Percentiles rank a stretch among this genome's conserved stretches.
Conservation (phyloP, 495 filamentous ascomycete genomes). For the Pseudevernia furfuracea region DNA sequence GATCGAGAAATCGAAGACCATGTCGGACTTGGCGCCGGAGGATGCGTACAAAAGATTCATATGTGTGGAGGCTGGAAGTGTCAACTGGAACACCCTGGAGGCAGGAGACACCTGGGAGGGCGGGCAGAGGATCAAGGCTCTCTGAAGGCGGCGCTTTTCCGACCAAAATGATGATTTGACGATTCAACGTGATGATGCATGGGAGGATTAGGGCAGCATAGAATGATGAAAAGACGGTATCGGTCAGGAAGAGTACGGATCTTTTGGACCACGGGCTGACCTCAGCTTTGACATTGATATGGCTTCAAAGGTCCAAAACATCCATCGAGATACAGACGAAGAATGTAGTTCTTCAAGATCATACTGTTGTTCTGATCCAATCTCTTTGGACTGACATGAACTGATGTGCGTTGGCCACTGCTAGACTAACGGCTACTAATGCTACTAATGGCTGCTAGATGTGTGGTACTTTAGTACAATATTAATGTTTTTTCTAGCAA, state of each 20-base stretch:
- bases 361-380: not conserved
- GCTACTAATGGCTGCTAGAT: not conserved
- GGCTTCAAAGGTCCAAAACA: not conserved
- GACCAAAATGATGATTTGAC: slow-evolving; percentile 11
- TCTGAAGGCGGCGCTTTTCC: slow-evolving; percentile 13
- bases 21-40: slow-evolving; percentile 83
- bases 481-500: not conserved
- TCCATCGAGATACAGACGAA: not conserved
- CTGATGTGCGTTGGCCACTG: not conserved
- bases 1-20: slow-evolving; percentile 68
- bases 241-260: not conserved
- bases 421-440: not conserved
- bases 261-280: not conserved
- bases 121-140: slow-evolving; percentile 59
- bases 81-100: slow-evolving; percentile 79
- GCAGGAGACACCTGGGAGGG: slow-evolving; percentile 84
- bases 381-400: not conserved
- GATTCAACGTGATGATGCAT: slow-evolving; percentile 11
- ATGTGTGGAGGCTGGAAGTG: slow-evolving; percentile 84
- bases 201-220: slow-evolving; percentile 8
- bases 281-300: not conserved
- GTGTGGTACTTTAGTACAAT: not conserved
- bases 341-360: not conserved
- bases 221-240: not conserved
- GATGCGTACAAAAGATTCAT: slow-evolving; percentile 88